Conservation (phyloP, 192 early-diverging fungal species). For the Gaertneriomyces sp. region DNA sequence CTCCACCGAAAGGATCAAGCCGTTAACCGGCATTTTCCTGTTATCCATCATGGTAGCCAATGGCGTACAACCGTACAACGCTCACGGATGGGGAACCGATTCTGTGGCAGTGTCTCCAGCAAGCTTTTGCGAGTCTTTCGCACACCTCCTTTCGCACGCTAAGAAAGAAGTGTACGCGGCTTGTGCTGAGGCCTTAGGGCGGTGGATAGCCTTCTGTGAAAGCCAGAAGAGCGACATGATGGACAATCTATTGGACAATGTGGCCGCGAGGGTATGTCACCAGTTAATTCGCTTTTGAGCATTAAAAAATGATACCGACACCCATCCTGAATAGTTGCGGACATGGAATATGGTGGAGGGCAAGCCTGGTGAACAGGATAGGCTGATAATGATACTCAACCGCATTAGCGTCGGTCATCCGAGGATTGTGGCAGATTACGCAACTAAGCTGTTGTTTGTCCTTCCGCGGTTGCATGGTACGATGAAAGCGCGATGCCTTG, state of each 20-base stretch:
- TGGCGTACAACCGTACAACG: slow-evolving; percentile 31
- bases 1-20: slow-evolving; percentile 32
- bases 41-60: slow-evolving; percentile 55
- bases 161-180: slow-evolving; percentile 42
- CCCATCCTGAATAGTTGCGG: no score
- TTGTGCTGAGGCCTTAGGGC: slow-evolving; percentile 53
- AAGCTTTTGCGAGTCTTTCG: slow-evolving; percentile 17
- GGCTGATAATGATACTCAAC: slow-evolving; percentile 34
- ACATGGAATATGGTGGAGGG: no score
- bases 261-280: neutral
- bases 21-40: slow-evolving; percentile 58
- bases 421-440: slow-evolving; percentile 21
- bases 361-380: slow-evolving; percentile 20
- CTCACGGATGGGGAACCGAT: slow-evolving; percentile 16
- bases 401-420: slow-evolving; percentile 35
- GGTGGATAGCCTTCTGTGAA: slow-evolving; percentile 7
- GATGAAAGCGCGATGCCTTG: slow-evolving; percentile 44
- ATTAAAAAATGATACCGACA: no score
- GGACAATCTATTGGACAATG: neutral
- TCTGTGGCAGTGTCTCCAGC: slow-evolving; percentile 13
- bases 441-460: slow-evolving; percentile 43
- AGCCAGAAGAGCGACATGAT: neutral
- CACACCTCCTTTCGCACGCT: slow-evolving; percentile 29
- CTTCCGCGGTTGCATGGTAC: slow-evolving; percentile 49
- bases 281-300: no score